Conservation (phyloP, 495 filamentous ascomycete genomes). For the Paragyromitra xinjiangensis region DNA sequence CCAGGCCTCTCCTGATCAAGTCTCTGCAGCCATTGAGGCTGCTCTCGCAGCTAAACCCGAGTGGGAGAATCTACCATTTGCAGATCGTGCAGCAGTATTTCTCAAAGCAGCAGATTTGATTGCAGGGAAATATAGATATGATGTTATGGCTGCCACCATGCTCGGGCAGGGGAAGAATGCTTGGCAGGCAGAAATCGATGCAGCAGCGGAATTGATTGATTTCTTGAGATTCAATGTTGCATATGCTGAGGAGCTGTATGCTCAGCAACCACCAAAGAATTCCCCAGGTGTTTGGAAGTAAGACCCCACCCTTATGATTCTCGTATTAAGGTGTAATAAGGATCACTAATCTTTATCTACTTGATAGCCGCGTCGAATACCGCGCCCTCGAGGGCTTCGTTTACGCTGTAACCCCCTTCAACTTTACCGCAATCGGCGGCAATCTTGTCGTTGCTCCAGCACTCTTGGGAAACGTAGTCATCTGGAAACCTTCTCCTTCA, state of each 20-base stretch:
- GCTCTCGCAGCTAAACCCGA: constrained; percentile 80
- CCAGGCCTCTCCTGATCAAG: constrained; percentile 74
- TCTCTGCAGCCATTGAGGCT: constrained; percentile 77
- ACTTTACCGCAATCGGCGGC: constrained; percentile 86
- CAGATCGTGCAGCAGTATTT: constrained; percentile 91
- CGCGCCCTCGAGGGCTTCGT: constrained; percentile 87
- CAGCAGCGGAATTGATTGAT: constrained; percentile 88
- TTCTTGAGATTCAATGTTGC: constrained; percentile 91
- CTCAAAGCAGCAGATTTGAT: constrained; percentile 92
- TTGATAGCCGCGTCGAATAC: constrained; percentile 73
- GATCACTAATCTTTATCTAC: constrained; percentile 11
- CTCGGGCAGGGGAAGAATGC: constrained; percentile 95
- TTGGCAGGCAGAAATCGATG: constrained; percentile 96
- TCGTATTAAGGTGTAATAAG: background rate
- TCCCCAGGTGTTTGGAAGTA: constrained; percentile 80
- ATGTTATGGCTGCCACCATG: constrained; percentile 92
- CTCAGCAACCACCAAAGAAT: constrained; percentile 81
- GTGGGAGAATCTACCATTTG: constrained; percentile 84
- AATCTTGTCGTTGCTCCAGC: constrained; percentile 78
- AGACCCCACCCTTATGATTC: background rate
- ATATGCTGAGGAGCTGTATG: constrained; percentile 86
- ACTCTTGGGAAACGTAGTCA: constrained; percentile 83
- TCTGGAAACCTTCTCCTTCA: constrained; percentile 87
- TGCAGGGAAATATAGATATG: constrained; percentile 87
- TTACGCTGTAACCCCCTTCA: constrained; percentile 86